Percentiles rank a stretch among this genome's conserved stretches.
Evolutionary conservation across 352 stramenopile genomes (phyloP).

Genomic region (Pythium utonaiense): DNA sequence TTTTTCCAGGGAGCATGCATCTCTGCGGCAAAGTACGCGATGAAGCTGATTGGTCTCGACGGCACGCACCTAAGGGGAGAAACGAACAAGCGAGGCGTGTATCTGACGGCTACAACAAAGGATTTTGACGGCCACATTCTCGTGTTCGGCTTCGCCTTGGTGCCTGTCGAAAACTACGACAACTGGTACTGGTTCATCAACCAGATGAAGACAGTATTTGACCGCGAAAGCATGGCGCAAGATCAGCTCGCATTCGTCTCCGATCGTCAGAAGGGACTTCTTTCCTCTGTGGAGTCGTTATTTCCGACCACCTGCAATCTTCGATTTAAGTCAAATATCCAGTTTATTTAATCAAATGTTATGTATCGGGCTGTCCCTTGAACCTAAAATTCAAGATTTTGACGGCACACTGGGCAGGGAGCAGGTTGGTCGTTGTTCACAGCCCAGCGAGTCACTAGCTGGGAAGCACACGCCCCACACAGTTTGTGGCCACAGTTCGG

Average conservation of each 20-base stretch:
- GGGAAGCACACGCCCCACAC: no score
- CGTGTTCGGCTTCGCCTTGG: constrained; percentile 7
- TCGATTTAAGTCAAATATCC: no score
- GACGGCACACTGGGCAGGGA: no score
- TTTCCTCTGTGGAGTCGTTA: constrained; percentile 3
- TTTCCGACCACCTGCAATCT: no score
- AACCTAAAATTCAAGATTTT: no score
- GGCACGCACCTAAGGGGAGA: constrained; percentile 23
- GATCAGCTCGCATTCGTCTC: constrained; percentile 1
- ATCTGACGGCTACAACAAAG: constrained; percentile 18
- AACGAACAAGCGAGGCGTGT: constrained; percentile 22
- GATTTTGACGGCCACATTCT: constrained; percentile 24
- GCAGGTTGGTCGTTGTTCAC: no score
- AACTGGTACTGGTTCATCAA: constrained; percentile 23
- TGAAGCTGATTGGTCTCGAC: constrained; percentile 14
- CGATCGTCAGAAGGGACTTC: constrained; percentile 2
- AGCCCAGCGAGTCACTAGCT: no score
- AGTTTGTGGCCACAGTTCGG: no score
- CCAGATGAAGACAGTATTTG: background rate
- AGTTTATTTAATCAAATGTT: no score
- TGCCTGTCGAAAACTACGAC: constrained; percentile 20
- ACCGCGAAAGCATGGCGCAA: background rate
- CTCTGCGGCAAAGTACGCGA: background rate
- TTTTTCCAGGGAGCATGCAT: background rate
- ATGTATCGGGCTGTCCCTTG: no score